Conservation (phyloP, 441 rosid species). For the Gossypium davidsonii region DNA sequence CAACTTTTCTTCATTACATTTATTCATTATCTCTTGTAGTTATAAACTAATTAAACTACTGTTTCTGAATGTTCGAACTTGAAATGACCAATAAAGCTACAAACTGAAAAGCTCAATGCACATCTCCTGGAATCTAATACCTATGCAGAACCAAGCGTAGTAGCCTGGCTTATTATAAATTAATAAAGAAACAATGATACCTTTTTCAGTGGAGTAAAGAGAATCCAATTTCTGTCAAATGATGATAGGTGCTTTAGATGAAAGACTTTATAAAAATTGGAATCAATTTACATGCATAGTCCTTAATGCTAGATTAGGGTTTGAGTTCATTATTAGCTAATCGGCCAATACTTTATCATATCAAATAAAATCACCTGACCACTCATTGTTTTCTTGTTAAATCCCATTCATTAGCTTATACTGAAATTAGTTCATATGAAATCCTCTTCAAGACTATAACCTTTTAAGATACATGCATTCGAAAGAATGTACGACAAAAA, state of each 20-base stretch:
- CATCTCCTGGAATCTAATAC: constrained; percentile 6
- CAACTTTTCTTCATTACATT: constrained; percentile 19
- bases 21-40: neutral
- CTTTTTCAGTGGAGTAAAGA: neutral
- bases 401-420: neutral
- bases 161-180: neutral
- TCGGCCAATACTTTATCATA: neutral
- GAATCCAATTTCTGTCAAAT: neutral
- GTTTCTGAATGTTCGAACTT: neutral
- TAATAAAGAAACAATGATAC: neutral
- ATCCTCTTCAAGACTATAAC: neutral
- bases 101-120: neutral
- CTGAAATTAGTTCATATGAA: neutral
- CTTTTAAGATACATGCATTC: neutral
- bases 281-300: neutral
- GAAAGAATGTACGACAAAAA: neutral
- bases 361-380: neutral
- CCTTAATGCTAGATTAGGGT: neutral
- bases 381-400: neutral
- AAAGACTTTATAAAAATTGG: neutral
- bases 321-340: neutral
- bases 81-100: neutral
- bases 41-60: neutral
- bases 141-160: neutral
- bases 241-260: neutral